Conservation (phyloP, 176 grass and related monocot genomes). For the Hordeum vulgare region DNA sequence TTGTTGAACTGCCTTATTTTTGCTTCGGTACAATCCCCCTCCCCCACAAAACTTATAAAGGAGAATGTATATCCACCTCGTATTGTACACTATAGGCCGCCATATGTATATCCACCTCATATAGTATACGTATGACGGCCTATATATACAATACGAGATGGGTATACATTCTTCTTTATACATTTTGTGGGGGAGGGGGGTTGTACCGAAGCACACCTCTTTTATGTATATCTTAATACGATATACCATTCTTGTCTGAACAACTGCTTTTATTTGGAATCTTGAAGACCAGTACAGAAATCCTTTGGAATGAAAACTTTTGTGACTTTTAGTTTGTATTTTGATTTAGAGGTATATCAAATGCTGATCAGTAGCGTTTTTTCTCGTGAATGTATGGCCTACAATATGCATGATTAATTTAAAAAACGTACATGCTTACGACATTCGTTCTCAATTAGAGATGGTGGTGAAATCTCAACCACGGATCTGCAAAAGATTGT, state of each 20-base stretch:
- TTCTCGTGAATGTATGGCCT: constrained; percentile 4
- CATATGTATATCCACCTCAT: too few species aligned
- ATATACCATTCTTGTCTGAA: neutral
- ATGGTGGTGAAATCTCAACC: constrained; percentile 91
- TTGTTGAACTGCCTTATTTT: neutral
- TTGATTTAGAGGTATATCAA: neutral
- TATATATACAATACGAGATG: too few species aligned
- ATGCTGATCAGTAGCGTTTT: neutral
- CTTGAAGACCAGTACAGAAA: neutral
- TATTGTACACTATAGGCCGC: too few species aligned
- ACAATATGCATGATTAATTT: neutral
- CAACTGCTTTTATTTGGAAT: neutral
- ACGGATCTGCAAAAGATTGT: constrained; percentile 91
- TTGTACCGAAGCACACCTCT: too few species aligned
- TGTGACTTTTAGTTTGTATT: neutral
- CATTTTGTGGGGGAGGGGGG: too few species aligned
- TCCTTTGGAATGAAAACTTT: neutral
- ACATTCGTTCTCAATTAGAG: constrained; percentile 54
- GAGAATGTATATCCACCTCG: too few species aligned
- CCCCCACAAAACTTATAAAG: too few species aligned
- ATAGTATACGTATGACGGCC: too few species aligned
- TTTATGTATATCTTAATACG: neutral
- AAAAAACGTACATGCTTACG: neutral
- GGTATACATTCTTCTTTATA: too few species aligned
- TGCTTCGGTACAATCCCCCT: too few species aligned